Conservation (phyloP, 441 rosid genomes). For the Kokia cookei region DNA sequence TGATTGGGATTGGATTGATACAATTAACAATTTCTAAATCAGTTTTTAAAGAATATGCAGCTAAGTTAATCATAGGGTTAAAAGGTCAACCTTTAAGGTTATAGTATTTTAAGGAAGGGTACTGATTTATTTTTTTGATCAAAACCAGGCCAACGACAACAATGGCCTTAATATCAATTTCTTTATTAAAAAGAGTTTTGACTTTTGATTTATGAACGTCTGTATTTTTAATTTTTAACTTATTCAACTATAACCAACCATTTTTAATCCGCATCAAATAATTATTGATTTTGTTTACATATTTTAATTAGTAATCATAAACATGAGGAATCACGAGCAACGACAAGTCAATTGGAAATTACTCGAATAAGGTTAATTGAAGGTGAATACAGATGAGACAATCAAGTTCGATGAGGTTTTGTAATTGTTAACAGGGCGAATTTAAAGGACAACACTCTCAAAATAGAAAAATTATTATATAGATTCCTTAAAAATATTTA, state of each 20-base stretch:
- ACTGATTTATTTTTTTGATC: not conserved
- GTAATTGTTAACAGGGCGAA: fast-evolving
- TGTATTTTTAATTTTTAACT: too few relatives aligned
- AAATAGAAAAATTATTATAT: too few relatives aligned
- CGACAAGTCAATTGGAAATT: fast-evolving
- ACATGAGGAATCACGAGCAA: too few relatives aligned
- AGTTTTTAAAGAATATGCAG: not conserved
- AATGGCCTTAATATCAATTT: not conserved
- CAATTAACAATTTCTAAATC: not conserved
- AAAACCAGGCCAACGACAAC: not conserved
- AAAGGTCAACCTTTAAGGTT: not conserved
- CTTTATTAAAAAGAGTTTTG: too few relatives aligned
- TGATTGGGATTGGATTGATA: not conserved
- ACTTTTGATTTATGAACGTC: too few relatives aligned
- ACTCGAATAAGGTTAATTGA: fast-evolving
- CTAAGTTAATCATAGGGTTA: not conserved
- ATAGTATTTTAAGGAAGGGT: not conserved
- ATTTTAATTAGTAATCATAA: too few relatives aligned
- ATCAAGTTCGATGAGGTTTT: fast-evolving
- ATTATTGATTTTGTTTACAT: too few relatives aligned
- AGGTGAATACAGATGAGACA: too few relatives aligned
- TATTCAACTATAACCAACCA: too few relatives aligned
- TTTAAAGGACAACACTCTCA: too few relatives aligned
- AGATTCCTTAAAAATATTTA: too few relatives aligned
- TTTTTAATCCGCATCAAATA: too few relatives aligned